Base-by-base conservation (phyloP, 306 rosid genomes). In the Sophora flavescens region DNA sequence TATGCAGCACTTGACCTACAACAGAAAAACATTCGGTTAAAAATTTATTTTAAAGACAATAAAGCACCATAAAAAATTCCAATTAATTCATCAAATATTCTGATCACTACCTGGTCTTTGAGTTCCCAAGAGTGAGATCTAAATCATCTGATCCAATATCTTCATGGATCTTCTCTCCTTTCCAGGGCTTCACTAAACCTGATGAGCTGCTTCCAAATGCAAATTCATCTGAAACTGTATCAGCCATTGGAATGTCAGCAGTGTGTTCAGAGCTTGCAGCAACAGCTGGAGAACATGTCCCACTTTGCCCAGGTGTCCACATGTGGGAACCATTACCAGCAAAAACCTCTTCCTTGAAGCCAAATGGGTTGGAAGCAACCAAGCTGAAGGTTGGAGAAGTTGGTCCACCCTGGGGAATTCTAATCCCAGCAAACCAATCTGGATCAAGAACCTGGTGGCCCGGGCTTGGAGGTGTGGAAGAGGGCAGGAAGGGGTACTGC, bases 261-360 rank as follows among this genome's bases (percentile, higher is more conserved):
- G 84, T 89, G 69, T 89, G 96, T 74, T 91, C 93, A 60, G 78
- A 88, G 76, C 93, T 87, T 14, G 89, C 91, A 10, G 93, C 93
- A 56, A 93, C 48, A 72, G 90, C 94, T 17, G 97, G 94, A 75
- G 98, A 93, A 77, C 97, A 91, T 36, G 98, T 86, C 78, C 96
- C 97, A 75, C 98, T 93, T 79, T 87, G 96, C 35, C 96, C 97
- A 38, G 97, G 97, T 61, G 93, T 88, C 93, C 97, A 91, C 97
- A 88, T 87, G 64, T 85, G 83, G 66, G 96, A 91, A 16, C 96
- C 91, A 35, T 88, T 79, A 63, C 89, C 90, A 47, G 81, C 80
- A 65, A 75, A 72, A 74, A 81, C 86, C 67, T 91, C 93, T 17
- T 93, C 98, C 74, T 81, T 86, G 74, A 91, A 84, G 60, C 93